These are phyloP conservation scores for Rhododendron ovatum DNA, from an alignment of 148 eudicot species.

Conservation along the genomic window DNA sequence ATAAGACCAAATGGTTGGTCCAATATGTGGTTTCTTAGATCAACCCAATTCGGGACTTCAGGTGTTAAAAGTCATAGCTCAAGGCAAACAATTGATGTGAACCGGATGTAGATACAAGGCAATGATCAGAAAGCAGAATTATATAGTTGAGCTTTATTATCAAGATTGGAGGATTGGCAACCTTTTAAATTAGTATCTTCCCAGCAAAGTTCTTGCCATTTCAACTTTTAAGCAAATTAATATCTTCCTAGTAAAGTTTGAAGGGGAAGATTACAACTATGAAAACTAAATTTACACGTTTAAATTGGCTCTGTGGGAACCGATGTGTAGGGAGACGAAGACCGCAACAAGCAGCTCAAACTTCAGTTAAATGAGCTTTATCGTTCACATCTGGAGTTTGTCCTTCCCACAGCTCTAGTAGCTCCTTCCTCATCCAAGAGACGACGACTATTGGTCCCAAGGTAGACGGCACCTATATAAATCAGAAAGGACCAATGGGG, in stretches of 20 bases:
- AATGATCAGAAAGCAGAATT: neutral
- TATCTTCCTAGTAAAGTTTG: neutral
- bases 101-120: neutral
- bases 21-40: neutral
- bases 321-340: neutral
- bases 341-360: conserved; percentile 27
- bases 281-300: conserved; percentile 17
- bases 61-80: neutral
- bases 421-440: conserved; percentile 81
- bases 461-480: conserved; percentile 78
- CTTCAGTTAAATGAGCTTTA: conserved; percentile 54
- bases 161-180: neutral
- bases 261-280: neutral
- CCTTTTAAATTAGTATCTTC: neutral
- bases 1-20: neutral
- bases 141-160: neutral
- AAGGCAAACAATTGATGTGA: neutral
- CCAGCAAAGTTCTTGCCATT: neutral
- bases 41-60: neutral
- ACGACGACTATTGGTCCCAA: conserved; percentile 71
- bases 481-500: neutral
- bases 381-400: conserved; percentile 41
- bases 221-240: neutral
- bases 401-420: conserved; percentile 93
- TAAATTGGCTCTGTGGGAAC: conserved; percentile 12